Base-by-base conservation (phyloP, 352 stramenopile genomes). In the Saprolegnia diclina region DNA sequence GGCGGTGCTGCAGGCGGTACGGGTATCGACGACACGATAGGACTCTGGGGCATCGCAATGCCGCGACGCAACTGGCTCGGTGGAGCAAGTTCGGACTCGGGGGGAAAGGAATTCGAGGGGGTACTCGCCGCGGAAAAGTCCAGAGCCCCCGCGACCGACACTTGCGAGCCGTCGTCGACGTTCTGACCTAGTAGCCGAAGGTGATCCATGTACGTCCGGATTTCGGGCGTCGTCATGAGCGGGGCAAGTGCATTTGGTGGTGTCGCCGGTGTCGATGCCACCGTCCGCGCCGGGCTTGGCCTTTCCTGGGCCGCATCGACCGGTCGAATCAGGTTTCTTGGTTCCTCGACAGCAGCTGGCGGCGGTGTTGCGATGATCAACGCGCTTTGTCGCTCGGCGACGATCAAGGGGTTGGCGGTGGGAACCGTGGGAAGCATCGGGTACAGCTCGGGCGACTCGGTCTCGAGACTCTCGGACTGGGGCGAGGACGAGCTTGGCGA, bases 371-470 rank as follows among this genome's bases (percentile, higher is more conserved):
- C 5, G 29, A 35, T 5, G 29, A 35, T 5, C 29, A 35, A 35
- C 29, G 29, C 29, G 29, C 29, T 35, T 2, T 5, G 29, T 35
- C 29, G 29, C 29, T 35, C 29, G 29, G 29, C 29, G 5, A 5
- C 29, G 29, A 35, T 35, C 29, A 35, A 35, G 5, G 2, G 42
- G 13, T 48, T 48, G 42, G 42, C 38, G n/a, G n/a, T n/a, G n/a
- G n/a, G n/a, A n/a, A n/a, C 29, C 29, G 29, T 35, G 29, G 42
- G 42, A 14, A 48, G 11, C 42, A 48, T 48, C 18, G 24, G 52
- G 19, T 59, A 59, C 13, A 59, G 35, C 35, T 59, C 52, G 11
- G 52, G 52, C 13, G 52, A 59, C 19, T 59, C 52, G 35, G 52
- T 14, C 19, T 59, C 35, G 52, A 42, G n/a, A 19, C 52, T 59